Conservation (phyloP, 2,329 filamentous ascomycete genomes). For the Hymenoscyphus albidus region DNA sequence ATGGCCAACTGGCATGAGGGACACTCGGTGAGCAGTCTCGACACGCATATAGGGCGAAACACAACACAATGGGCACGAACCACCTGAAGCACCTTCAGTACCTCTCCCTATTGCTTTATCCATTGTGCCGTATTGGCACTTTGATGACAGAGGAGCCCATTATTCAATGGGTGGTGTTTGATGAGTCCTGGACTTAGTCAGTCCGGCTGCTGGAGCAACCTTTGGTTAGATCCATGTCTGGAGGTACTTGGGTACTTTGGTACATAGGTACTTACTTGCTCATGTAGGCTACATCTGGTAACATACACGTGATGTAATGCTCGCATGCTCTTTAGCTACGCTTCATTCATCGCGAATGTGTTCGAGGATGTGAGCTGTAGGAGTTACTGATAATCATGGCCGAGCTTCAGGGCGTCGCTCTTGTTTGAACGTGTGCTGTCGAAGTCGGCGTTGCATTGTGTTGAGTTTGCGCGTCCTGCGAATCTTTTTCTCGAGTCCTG, state of each 20-base stretch:
- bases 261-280: neutral
- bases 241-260: neutral
- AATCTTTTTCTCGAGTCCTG: neutral
- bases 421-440: neutral
- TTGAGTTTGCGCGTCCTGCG: conserved; percentile 1
- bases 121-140: neutral
- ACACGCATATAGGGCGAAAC: conserved; percentile 1
- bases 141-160: neutral
- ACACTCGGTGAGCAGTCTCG: neutral
- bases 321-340: neutral
- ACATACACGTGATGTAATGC: neutral
- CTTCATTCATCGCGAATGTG: neutral
- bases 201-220: neutral
- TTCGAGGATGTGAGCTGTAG: neutral
- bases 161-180: neutral
- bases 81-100: neutral
- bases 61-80: neutral
- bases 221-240: neutral
- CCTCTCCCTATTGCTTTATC: neutral
- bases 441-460: neutral
- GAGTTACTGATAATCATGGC: neutral
- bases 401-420: neutral
- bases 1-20: neutral
- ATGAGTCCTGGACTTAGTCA: neutral
- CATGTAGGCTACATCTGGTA: neutral